These are phyloP conservation scores for Cystobasidiaceae sp. DNA, from an alignment of 1,284 basidiomycete genomes.

Conservation along the genomic window DNA sequence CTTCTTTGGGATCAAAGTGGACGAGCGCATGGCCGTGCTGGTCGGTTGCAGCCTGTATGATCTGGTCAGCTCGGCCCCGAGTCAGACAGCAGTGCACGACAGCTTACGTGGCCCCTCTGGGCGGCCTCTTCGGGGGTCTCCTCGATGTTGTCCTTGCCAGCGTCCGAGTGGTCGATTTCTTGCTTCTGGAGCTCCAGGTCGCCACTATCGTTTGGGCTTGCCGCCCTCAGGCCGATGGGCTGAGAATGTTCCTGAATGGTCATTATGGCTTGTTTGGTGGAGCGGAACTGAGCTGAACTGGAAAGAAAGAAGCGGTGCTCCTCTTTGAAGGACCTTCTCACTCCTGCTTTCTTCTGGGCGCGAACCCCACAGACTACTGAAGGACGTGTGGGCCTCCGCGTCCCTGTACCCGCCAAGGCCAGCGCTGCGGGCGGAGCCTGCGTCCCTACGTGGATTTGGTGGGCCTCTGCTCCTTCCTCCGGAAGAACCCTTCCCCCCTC, in stretches of 20 bases:
- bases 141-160: too few relatives aligned
- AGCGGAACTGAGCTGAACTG: background rate
- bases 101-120: background rate
- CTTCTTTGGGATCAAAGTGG: conserved; percentile 43
- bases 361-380: too few relatives aligned
- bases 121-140: background rate
- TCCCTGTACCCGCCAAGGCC: background rate
- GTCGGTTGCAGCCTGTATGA: conserved; percentile 8
- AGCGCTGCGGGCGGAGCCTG: too few relatives aligned
- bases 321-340: too few relatives aligned
- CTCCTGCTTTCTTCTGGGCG: too few relatives aligned
- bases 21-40: conserved; percentile 12
- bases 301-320: too few relatives aligned
- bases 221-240: background rate
- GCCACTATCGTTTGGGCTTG: background rate
- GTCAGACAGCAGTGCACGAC: too few relatives aligned
- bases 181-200: background rate
- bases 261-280: background rate
- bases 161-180: background rate
- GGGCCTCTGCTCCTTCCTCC: too few relatives aligned
- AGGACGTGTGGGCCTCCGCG: too few relatives aligned
- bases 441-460: too few relatives aligned
- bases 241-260: background rate
- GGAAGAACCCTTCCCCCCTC: too few relatives aligned
- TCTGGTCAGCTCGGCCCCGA: too few relatives aligned